A percentile compares a stretch with the other conserved stretches of the same genome.
Evolutionary conservation across 306 rosid species (phyloP).

Genomic region (Betula pendula): DNA sequence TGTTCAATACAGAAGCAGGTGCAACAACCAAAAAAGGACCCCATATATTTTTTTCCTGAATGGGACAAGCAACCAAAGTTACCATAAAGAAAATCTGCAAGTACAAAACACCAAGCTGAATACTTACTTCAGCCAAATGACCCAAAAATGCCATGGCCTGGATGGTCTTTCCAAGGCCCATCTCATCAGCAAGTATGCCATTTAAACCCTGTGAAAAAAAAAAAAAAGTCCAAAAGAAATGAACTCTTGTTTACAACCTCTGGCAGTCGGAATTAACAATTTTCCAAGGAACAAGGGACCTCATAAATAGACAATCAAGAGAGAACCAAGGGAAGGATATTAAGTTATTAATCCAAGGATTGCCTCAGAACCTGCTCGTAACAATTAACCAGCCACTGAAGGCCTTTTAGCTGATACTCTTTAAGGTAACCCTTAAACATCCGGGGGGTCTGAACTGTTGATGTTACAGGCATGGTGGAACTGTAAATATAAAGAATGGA

Average conservation of each 20-base stretch:
- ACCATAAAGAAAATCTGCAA: slow-evolving; percentile 23
- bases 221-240: slow-evolving; percentile 19
- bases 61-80: slow-evolving; percentile 27
- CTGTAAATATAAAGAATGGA: slow-evolving; percentile 51
- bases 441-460: slow-evolving; percentile 90
- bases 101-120: slow-evolving; percentile 24
- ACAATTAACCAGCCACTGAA: slow-evolving; percentile 98
- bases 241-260: not conserved
- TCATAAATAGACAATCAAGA: slow-evolving; percentile 29
- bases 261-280: not conserved
- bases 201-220: slow-evolving; percentile 68
- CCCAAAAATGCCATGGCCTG: slow-evolving; percentile 99
- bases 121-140: slow-evolving; percentile 92
- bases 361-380: slow-evolving; percentile 86
- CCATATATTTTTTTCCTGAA: slow-evolving; percentile 98
- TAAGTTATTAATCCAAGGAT: slow-evolving; percentile 6
- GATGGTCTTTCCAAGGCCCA: slow-evolving; percentile 99
- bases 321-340: slow-evolving; percentile 6
- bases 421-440: slow-evolving; percentile 83
- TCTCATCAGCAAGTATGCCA: slow-evolving; percentile 99
- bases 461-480: slow-evolving; percentile 96
- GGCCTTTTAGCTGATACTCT: slow-evolving; percentile 95
- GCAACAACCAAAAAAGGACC: slow-evolving; percentile 98
- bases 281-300: slow-evolving; percentile 1
- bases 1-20: slow-evolving; percentile 95